A percentile compares a stretch with the other conserved stretches of the same genome.
phyloP scores from a whole-genome alignment of 305 asterid species.

The Fraxinus baroniana region DNA sequence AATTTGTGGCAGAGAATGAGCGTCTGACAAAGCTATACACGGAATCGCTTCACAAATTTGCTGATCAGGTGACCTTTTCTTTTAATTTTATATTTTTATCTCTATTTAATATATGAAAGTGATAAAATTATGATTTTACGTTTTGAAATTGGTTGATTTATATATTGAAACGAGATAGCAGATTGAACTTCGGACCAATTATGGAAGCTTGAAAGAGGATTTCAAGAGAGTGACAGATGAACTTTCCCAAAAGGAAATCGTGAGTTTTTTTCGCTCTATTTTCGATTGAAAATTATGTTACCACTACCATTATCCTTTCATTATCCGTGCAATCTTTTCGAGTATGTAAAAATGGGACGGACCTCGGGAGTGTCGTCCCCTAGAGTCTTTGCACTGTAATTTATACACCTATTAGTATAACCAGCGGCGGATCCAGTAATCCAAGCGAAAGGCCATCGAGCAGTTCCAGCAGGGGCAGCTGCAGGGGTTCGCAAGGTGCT shows the following conservation, averaged over 20 bases:
- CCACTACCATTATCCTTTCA: not conserved
- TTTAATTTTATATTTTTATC: not conserved
- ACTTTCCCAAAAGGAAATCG: constrained; percentile 31
- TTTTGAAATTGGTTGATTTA: not conserved
- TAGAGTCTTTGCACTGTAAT: not conserved
- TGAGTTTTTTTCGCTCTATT: constrained; percentile 18
- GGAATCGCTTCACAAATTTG: constrained; percentile 27
- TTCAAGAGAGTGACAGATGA: constrained; percentile 30
- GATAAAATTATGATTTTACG: not conserved
- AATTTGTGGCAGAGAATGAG: constrained; percentile 32
- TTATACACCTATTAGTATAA: not conserved
- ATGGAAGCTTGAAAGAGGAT: constrained; percentile 38
- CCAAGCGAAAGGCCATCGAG: not conserved
- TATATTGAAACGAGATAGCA: constrained; percentile 10
- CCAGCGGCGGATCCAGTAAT: not conserved
- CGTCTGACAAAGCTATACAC: constrained; percentile 29
- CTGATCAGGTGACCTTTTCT: constrained; percentile 29
- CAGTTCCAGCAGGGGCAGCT: no score
- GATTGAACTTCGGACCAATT: constrained; percentile 36
- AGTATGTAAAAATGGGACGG: not conserved
- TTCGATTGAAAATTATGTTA: not conserved
- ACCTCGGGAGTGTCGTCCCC: not conserved
- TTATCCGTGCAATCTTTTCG: not conserved
- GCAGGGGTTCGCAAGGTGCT: not conserved
- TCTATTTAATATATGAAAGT: not conserved